Base-by-base conservation (phyloP, 805 yeast genomes). In the Yarrowia sp. region DNA sequence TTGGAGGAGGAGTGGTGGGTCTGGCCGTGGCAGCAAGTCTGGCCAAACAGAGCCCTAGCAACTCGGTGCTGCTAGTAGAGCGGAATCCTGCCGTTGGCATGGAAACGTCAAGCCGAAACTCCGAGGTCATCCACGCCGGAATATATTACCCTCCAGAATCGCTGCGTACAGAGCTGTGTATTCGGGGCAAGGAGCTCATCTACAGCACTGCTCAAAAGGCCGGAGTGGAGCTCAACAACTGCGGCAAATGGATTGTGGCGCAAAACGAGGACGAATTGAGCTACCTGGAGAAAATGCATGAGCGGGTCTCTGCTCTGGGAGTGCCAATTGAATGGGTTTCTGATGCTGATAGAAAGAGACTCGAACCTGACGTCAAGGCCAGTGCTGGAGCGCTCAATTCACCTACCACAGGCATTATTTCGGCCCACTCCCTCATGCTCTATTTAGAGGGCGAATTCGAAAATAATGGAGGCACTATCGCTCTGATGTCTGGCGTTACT, bases 111-210 rank as follows among this genome's bases (percentile, higher is more conserved):
- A 82, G 93, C n/a, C 79, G 97, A 62, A 92, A 92, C 77, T 89
- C 96, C 1, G 98, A 92, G 71, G 98, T 92, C 26, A 87, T 92
- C 24, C 98, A 92, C 75, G 96, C 96, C 0, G 97, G 97, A 0
- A 71, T 92, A 7, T 92, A 92, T 73, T 88, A 89, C 71, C 96
- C 96, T 0, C 76, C 78, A 10, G 82, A 83, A 66, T 81, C 88
- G 2, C 77, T 92, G 63, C 88, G 90, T 71, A 84, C 90, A 0
- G 75, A 79, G 68, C 75, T 92, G 30, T 92, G 97, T 70, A 78
- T 92, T 35, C 80, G 82, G 40, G 98, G 98, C 0, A 91, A 89
- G 70, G 74, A 84, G 14, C 75, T 85, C 74, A 79, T 92, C 12
- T 92, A 91, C 72, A 38, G 35, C 14, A 12, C 14, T 0, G 61